Percentiles rank a stretch among this genome's conserved stretches.
These are phyloP conservation scores for Omphalea diandra DNA, from an alignment of 441 rosid genomes.

Conservation along the genomic window DNA sequence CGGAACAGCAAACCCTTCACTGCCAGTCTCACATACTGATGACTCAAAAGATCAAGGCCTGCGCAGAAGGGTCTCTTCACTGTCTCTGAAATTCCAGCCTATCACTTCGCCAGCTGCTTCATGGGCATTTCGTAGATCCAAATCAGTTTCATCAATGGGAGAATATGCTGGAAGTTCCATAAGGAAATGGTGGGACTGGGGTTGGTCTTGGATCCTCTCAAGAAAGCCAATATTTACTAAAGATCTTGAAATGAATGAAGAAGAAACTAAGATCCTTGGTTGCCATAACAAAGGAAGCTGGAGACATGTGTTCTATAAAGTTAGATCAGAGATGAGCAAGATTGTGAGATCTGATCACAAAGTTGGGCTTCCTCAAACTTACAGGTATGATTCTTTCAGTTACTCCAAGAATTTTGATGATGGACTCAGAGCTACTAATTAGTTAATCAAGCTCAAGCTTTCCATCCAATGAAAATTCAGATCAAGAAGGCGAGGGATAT, in stretches of 20 bases:
- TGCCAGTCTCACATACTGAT: constrained; percentile 40
- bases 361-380: constrained; percentile 57
- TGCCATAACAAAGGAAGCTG: constrained; percentile 64
- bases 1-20: constrained; percentile 21
- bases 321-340: constrained; percentile 52
- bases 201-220: constrained; percentile 78
- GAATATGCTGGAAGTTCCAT: constrained; percentile 51
- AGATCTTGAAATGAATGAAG: constrained; percentile 86
- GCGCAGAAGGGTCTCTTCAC: constrained; percentile 63
- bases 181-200: constrained; percentile 80
- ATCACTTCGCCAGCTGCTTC: constrained; percentile 39
- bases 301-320: constrained; percentile 70
- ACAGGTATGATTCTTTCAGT: constrained; percentile 43
- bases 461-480: neutral
- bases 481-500: neutral
- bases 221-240: constrained; percentile 60
- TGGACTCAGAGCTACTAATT: neutral
- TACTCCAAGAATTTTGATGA: constrained; percentile 37
- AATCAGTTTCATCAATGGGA: constrained; percentile 63
- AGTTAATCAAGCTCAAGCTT: too few relatives aligned
- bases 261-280: constrained; percentile 56
- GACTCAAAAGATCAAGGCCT: constrained; percentile 21
- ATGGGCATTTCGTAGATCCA: constrained; percentile 54
- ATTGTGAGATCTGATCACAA: constrained; percentile 40
- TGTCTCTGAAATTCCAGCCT: constrained; percentile 53